Evolutionary conservation across 257 asterid species (phyloP).

Genomic region (Vinca minor): DNA sequence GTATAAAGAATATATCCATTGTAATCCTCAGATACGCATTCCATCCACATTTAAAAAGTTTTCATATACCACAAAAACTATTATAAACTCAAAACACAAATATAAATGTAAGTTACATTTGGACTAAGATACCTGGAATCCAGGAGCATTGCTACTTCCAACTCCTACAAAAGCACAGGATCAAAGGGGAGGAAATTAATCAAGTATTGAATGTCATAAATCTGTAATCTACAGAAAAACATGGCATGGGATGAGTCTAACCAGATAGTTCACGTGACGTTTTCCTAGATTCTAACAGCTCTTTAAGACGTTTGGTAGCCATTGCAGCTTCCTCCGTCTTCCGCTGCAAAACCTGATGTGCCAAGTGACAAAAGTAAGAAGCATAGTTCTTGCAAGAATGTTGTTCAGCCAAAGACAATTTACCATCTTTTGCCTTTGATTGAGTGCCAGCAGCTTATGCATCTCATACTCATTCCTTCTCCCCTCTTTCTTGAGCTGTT

Average conservation of each 20-base stretch:
- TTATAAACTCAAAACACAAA: background rate
- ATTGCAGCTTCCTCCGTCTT: slow-evolving; percentile 95
- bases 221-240: slow-evolving; percentile 1
- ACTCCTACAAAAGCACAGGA: slow-evolving; percentile 23
- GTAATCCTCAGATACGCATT: background rate
- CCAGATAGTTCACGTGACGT: slow-evolving; percentile 65
- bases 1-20: background rate
- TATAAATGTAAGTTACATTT: background rate
- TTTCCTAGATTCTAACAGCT: slow-evolving; percentile 81
- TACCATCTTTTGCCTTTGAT: slow-evolving; percentile 98
- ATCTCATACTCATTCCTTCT: slow-evolving; percentile 96
- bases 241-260: slow-evolving; percentile 16
- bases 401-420: background rate
- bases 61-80: background rate
- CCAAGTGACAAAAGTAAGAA: slow-evolving; percentile 5
- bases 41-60: background rate
- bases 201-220: slow-evolving; percentile 1
- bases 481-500: slow-evolving; percentile 86
- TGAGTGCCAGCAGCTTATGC: slow-evolving; percentile 91
- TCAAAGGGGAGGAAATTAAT: slow-evolving; percentile 3
- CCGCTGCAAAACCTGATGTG: slow-evolving; percentile 74
- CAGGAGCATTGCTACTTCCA: slow-evolving; percentile 57
- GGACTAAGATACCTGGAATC: slow-evolving; percentile 53
- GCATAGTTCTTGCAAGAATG: background rate
- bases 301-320: slow-evolving; percentile 92